phyloP scores from a whole-genome alignment of 2,329 filamentous ascomycete species.

The Atkinsonella texensis region DNA sequence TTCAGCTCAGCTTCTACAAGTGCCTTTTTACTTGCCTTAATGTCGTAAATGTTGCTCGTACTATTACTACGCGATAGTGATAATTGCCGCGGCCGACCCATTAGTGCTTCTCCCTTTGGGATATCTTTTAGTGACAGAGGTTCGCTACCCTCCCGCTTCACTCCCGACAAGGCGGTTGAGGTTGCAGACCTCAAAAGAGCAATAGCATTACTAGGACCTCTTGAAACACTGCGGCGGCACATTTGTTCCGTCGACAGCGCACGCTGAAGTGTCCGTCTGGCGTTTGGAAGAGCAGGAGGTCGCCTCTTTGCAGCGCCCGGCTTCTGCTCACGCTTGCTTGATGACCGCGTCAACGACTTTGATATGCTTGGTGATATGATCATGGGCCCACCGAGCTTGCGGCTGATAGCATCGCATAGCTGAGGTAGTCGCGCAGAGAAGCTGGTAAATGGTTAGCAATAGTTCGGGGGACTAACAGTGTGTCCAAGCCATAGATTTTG shows the following conservation, averaged over 20 bases:
- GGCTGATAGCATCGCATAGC: slow-evolving; percentile 56
- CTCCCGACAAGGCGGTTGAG: slow-evolving; percentile 42
- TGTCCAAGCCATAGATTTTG: neutral
- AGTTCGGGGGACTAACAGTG: neutral
- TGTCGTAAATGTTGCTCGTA: slow-evolving; percentile 38
- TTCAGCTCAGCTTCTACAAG: slow-evolving; percentile 57
- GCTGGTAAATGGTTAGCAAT: slow-evolving; percentile 31
- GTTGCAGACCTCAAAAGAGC: slow-evolving; percentile 59
- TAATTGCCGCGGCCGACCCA: slow-evolving; percentile 28
- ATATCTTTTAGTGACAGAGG: slow-evolving; percentile 36
- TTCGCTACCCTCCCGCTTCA: slow-evolving; percentile 62
- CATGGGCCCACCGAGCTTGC: slow-evolving; percentile 62
- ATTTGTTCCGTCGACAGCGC: slow-evolving; percentile 49
- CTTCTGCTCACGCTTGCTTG: slow-evolving; percentile 31
- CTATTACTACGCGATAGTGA: slow-evolving; percentile 30
- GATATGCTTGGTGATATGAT: slow-evolving; percentile 43
- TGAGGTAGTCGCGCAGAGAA: slow-evolving; percentile 67
- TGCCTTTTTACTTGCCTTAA: slow-evolving; percentile 53
- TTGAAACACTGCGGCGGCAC: slow-evolving; percentile 40
- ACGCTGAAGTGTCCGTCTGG: slow-evolving; percentile 44
- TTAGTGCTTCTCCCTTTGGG: slow-evolving; percentile 28
- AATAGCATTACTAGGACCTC: slow-evolving; percentile 44
- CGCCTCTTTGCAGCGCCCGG: slow-evolving; percentile 42
- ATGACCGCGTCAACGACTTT: slow-evolving; percentile 32
- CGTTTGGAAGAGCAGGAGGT: slow-evolving; percentile 26